Conservation (phyloP, 257 asterid genomes). For the Solanum virginianum region DNA sequence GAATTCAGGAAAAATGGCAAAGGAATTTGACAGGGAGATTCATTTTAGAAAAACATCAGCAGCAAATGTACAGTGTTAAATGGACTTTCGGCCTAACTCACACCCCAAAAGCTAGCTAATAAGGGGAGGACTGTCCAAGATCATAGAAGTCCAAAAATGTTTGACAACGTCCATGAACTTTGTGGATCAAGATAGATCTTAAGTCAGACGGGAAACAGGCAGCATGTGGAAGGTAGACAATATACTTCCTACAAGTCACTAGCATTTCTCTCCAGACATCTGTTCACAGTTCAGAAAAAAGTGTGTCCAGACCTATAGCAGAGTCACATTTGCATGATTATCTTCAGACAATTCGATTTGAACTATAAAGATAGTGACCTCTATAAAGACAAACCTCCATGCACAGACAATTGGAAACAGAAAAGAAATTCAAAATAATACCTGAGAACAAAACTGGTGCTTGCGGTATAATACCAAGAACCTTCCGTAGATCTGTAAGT, state of each 20-base stretch:
- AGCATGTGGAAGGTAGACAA: not conserved
- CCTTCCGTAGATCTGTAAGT: slow-evolving; percentile 75
- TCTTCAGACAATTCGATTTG: not conserved
- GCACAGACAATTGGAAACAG: not conserved
- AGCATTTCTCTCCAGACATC: not conserved
- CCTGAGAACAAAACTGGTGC: slow-evolving; percentile 98
- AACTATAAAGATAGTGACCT: not conserved
- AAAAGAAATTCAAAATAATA: slow-evolving; percentile 7
- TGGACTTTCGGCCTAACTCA: not conserved
- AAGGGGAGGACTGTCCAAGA: not conserved
- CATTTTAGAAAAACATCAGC: not conserved
- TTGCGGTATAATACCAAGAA: slow-evolving; percentile 95
- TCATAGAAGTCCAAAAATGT: not conserved
- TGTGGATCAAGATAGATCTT: not conserved
- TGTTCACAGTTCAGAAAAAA: not conserved
- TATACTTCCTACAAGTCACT: not conserved
- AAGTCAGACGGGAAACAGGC: not conserved
- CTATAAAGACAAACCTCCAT: not conserved
- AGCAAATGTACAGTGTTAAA: not conserved
- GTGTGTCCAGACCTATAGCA: not conserved
- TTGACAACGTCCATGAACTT: not conserved
- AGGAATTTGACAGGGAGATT: not conserved
- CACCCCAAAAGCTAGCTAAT: not conserved
- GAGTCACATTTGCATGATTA: not conserved
- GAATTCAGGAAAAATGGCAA: not conserved